Evolutionary conservation across 306 rosid genomes (phyloP).

Genomic region (Ormosia emarginata): DNA sequence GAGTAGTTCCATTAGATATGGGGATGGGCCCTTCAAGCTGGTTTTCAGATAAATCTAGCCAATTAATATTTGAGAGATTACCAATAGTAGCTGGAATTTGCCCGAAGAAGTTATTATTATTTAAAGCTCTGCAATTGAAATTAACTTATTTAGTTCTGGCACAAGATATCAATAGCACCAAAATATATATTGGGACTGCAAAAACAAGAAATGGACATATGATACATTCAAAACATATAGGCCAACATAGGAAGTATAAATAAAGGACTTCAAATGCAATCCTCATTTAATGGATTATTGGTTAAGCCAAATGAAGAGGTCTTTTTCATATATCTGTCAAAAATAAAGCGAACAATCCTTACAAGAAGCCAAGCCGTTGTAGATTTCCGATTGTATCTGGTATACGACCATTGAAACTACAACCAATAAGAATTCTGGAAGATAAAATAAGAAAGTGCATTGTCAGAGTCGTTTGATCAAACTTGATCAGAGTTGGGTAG

Average conservation of each 20-base stretch:
- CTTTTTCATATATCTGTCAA: background rate
- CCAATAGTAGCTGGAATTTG: constrained; percentile 45
- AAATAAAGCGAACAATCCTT: constrained; percentile 28
- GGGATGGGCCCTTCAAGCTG: constrained; percentile 43
- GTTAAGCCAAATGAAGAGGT: background rate
- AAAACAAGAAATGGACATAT: background rate
- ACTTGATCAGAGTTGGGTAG: background rate
- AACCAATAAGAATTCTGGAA: constrained; percentile 54
- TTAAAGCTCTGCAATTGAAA: constrained; percentile 41
- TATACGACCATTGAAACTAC: constrained; percentile 63
- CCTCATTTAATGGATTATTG: background rate
- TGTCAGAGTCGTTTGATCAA: constrained; percentile 27
- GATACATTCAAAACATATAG: background rate
- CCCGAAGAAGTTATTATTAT: constrained; percentile 40
- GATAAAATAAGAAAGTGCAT: background rate
- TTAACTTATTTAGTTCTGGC: background rate
- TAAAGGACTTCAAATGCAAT: background rate
- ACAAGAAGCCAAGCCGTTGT: constrained; percentile 47
- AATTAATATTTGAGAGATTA: constrained; percentile 35
- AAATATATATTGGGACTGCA: background rate
- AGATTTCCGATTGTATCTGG: constrained; percentile 64
- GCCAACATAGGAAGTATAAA: constrained; percentile 3
- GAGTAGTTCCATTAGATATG: constrained; percentile 39
- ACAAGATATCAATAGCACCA: background rate
- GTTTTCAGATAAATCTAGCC: constrained; percentile 47